Base-by-base conservation (phyloP, 768 basidiomycete genomes). In the Austroboletus eburneus region DNA sequence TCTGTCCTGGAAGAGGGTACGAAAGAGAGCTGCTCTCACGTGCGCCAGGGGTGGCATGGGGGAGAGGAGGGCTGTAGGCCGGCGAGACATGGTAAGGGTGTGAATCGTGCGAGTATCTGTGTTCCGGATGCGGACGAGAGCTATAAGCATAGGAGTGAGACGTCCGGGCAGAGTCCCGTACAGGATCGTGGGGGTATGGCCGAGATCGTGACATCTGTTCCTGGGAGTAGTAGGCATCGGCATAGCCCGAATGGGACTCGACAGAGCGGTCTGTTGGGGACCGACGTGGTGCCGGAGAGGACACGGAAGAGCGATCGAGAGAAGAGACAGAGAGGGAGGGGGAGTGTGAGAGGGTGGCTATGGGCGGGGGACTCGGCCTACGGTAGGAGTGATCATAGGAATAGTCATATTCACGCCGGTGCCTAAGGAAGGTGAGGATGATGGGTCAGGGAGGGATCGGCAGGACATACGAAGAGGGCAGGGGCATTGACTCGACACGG, bases 301-400 rank as follows among this genome's bases (percentile, higher is more conserved):
- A 74, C 37, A 78, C 74, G 27, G 78, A 75, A 37, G 78, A 77
- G 57, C 79, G 76, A 69, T 82, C 81, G 29, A 77, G 68, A 0
- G 80, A 80, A 36, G 79, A 78, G 29, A 76, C 72, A 9, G 79
- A 81, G 29, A 78, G 68, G 6, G 81, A 77, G 33, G 83, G 81
- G 0, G 83, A 85, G 58, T 79, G 77, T 21, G 79, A 67, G 50
- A 72, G 69, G 36, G 73, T 72, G 9, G 75, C 74, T 50, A 74
- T 75, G 49, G 72, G 77, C 2, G 70, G 77, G 27, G 72, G 79
- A 44, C 68, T 78, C 46, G 70, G 74, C 18, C 64, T 58, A 43
- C 66, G 68, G 56, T 68, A 61, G 46, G 65, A 49, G 53, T 59
- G 62, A 54, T 73, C 73, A 61, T 74, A 72, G 39, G 67, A 59